Percentiles rank a stretch among this genome's conserved stretches.
Conservation (phyloP, 805 yeast species). For the Scheffersomyces amazonensis region DNA sequence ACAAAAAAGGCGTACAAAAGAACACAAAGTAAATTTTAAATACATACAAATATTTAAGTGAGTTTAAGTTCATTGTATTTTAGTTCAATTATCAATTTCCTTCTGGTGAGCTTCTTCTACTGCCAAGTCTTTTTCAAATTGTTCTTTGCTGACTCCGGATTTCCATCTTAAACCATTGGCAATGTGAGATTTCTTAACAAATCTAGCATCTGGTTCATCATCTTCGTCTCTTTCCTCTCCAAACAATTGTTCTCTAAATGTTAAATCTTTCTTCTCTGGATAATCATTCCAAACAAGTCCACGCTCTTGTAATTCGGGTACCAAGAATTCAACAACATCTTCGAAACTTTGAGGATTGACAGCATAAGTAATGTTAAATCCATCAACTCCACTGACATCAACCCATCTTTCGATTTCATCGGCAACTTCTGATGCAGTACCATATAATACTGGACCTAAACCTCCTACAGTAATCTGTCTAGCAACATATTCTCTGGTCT, state of each 20-base stretch:
- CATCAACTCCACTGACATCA: slow-evolving; percentile 38
- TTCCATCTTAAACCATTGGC: slow-evolving; percentile 24
- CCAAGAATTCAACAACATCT: slow-evolving; percentile 32
- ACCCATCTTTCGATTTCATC: slow-evolving; percentile 39
- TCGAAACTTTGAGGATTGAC: slow-evolving; percentile 33
- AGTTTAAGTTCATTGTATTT: too few species aligned
- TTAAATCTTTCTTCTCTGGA: slow-evolving; percentile 24
- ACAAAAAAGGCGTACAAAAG: too few species aligned
- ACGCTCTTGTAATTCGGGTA: slow-evolving; percentile 34
- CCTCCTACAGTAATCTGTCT: slow-evolving; percentile 26
- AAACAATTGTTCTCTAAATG: slow-evolving; percentile 35
- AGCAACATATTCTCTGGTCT: slow-evolving; percentile 21
- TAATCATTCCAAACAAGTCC: slow-evolving; percentile 37
- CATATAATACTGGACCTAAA: slow-evolving; percentile 31
- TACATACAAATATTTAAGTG: too few species aligned
- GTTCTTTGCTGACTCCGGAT: slow-evolving; percentile 20
- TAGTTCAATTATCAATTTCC: too few species aligned
- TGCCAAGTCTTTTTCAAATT: slow-evolving; percentile 15
- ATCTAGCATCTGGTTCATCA: slow-evolving; percentile 3
- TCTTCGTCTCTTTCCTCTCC: slow-evolving; percentile 21
- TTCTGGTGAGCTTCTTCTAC: too few species aligned
- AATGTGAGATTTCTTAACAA: slow-evolving; percentile 13
- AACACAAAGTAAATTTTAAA: too few species aligned
- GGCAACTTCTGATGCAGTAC: slow-evolving; percentile 36
- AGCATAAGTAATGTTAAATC: slow-evolving; percentile 40